A percentile compares a stretch with the other conserved stretches of the same genome.
phyloP scores from a whole-genome alignment of 2,329 filamentous ascomycete genomes.

The Clarireedia paspali region DNA sequence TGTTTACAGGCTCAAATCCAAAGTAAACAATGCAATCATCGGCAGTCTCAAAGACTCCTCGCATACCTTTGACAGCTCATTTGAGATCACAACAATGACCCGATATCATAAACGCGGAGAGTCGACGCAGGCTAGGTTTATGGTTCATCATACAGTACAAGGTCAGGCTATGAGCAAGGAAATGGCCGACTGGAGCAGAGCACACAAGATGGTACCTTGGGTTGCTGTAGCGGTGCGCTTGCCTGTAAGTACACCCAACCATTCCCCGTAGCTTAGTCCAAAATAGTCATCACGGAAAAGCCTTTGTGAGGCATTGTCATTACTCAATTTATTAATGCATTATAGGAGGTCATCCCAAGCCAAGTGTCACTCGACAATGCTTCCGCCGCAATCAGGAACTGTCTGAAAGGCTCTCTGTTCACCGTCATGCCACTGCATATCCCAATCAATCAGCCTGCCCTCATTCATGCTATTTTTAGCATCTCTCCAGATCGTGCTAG shows the following conservation, averaged over 20 bases:
- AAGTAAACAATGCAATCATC: conserved; percentile 17
- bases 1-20: conserved; percentile 14
- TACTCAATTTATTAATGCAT: neutral
- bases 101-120: conserved; percentile 1
- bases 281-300: too few species aligned
- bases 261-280: too few species aligned
- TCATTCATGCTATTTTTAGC: conserved; percentile 31
- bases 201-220: conserved; percentile 28
- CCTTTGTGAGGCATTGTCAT: too few species aligned
- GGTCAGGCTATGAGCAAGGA: conserved; percentile 14
- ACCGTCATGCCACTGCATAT: conserved; percentile 29
- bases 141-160: conserved; percentile 28
- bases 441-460: conserved; percentile 27
- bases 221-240: conserved; percentile 29
- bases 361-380: neutral
- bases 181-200: conserved; percentile 25
- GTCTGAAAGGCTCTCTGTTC: conserved; percentile 24
- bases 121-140: conserved; percentile 10
- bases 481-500: conserved; percentile 29
- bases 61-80: conserved; percentile 17
- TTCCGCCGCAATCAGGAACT: neutral
- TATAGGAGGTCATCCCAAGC: neutral
- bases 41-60: conserved; percentile 1
- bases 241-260: conserved; percentile 9
- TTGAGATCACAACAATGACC: conserved; percentile 9